phyloP scores from a whole-genome alignment of 2,329 filamentous ascomycete genomes.

The Alternaria alternata region DNA sequence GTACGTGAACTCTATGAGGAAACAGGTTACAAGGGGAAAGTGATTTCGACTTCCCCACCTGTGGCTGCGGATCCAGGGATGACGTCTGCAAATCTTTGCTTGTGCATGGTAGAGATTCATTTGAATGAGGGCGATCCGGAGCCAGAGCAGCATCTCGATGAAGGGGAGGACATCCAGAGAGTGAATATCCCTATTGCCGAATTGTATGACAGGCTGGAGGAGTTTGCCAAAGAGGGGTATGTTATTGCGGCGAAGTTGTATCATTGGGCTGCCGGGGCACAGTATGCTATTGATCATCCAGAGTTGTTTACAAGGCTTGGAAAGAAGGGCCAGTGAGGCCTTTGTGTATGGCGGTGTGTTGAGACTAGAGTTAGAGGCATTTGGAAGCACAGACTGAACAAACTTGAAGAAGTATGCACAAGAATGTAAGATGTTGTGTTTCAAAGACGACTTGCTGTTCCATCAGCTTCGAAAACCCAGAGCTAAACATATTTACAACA shows the following conservation, averaged over 20 bases:
- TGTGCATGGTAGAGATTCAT: conserved; percentile 37
- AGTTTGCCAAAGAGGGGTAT: conserved; percentile 35
- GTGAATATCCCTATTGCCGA: conserved; percentile 35
- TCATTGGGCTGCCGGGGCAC: conserved; percentile 40
- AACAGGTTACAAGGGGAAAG: conserved; percentile 65
- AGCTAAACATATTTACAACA: neutral
- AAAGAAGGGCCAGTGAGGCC: neutral
- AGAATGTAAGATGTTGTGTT: no score
- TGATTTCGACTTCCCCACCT: conserved; percentile 26
- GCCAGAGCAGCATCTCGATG: conserved; percentile 40
- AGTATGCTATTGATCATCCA: conserved; percentile 37
- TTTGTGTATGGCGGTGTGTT: neutral
- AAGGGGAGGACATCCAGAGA: conserved; percentile 40
- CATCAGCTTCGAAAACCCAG: neutral
- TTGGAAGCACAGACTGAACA: no score
- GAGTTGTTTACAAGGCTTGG: conserved; percentile 27
- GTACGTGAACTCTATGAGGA: conserved; percentile 69
- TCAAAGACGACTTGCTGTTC: neutral
- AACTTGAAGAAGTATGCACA: no score
- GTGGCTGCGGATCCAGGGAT: conserved; percentile 40
- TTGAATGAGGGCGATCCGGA: conserved; percentile 28
- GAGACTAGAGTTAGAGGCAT: neutral
- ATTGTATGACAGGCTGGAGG: conserved; percentile 31
- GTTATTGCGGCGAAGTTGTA: conserved; percentile 41
- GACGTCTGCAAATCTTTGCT: conserved; percentile 36